phyloP scores from a whole-genome alignment of 345 rosid genomes.

The Eucalyptus microcorys region DNA sequence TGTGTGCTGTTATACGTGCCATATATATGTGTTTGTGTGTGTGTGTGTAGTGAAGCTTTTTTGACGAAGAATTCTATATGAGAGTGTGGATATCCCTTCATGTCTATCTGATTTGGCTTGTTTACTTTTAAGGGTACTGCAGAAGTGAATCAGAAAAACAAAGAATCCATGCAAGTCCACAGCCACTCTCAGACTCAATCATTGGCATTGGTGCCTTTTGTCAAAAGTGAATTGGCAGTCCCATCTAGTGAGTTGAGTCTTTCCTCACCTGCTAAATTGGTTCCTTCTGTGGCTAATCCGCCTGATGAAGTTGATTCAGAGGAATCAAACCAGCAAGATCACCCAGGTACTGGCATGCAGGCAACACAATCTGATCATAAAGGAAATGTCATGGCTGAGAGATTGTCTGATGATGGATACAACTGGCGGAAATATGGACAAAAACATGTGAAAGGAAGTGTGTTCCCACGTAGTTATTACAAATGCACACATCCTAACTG shows the following conservation, averaged over 20 bases:
- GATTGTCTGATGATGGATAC: slow-evolving; percentile 70
- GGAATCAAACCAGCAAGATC: slow-evolving; percentile 36
- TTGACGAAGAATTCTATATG: neutral
- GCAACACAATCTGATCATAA: slow-evolving; percentile 46
- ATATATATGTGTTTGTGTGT: neutral
- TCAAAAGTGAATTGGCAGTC: slow-evolving; percentile 49
- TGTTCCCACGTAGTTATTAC: slow-evolving; percentile 95
- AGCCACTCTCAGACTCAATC: slow-evolving; percentile 31
- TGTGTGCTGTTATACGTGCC: neutral
- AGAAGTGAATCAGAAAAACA: slow-evolving; percentile 49
- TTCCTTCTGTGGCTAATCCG: slow-evolving; percentile 24
- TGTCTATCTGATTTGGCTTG: neutral
- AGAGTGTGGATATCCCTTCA: neutral
- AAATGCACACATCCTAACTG: slow-evolving; percentile 97
- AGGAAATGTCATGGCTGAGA: slow-evolving; percentile 38
- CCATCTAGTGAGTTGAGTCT: slow-evolving; percentile 69
- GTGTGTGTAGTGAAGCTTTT: neutral
- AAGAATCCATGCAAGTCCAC: slow-evolving; percentile 34
- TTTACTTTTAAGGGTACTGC: slow-evolving; percentile 64
- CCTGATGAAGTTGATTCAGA: slow-evolving; percentile 58
- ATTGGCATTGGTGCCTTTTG: slow-evolving; percentile 28
- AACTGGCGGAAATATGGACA: slow-evolving; percentile 99
- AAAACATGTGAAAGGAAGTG: slow-evolving; percentile 97
- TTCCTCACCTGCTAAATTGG: slow-evolving; percentile 27
- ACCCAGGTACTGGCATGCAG: slow-evolving; percentile 15